Percentiles rank a stretch among this genome's conserved stretches.
These are phyloP conservation scores for Daucus carota DNA, from an alignment of 129 eudicot species.

Conservation along the genomic window DH1_v3.0 NC_030387.2:32440501-32441000, in stretches of 20 bases:
- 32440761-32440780: background rate
- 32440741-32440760: background rate
- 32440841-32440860: background rate
- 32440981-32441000: no score
- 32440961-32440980: no score
- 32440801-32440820: slow-evolving; percentile 5
- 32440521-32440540: slow-evolving; percentile 2
- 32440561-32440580: background rate
- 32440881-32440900: no score
- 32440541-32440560: slow-evolving; percentile 10
- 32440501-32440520: background rate
- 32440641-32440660: background rate
- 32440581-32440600: background rate
- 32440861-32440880: background rate
- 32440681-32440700: background rate
- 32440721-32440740: background rate
- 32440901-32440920: no score
- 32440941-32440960: no score
- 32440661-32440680: background rate
- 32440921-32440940: no score
- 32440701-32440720: background rate
- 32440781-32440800: no score
- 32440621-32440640: background rate
- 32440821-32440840: background rate
- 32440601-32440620: background rate